A percentile compares a stretch with the other conserved stretches of the same genome.
Conservation (phyloP, 2,329 filamentous ascomycete genomes). For the Calycina herbarum region DNA sequence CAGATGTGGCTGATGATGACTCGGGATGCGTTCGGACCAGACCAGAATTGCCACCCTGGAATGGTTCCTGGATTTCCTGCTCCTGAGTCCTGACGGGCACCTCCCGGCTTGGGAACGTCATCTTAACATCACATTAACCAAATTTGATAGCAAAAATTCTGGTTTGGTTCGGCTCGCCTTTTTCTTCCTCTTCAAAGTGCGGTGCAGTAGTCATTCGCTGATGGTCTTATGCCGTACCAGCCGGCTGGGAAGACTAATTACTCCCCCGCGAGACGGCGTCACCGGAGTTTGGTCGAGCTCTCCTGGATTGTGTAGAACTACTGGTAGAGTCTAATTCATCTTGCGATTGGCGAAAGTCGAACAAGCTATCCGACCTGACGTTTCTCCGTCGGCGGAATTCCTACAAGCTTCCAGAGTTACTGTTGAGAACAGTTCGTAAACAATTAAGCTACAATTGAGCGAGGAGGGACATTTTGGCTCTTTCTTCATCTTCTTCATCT, state of each 20-base stretch:
- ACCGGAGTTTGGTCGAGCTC: neutral
- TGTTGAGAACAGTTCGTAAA: neutral
- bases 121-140: neutral
- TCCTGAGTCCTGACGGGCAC: no score
- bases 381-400: neutral
- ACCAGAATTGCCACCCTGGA: neutral
- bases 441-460: neutral
- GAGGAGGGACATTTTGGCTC: neutral
- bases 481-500: no score
- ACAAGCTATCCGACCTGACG: no score
- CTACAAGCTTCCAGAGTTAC: neutral
- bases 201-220: no score
- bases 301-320: neutral
- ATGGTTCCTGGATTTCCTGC: neutral
- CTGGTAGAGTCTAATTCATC: neutral
- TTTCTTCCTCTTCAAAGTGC: neutral
- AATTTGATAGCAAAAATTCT: neutral
- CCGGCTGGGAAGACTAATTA: neutral
- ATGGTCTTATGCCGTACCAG: neutral
- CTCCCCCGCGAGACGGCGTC: neutral
- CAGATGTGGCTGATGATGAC: neutral
- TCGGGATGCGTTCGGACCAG: neutral
- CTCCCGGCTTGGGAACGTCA: neutral
- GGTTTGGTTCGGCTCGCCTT: neutral
- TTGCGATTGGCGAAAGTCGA: no score